Percentiles rank a stretch among this genome's conserved stretches.
Evolutionary conservation across 306 rosid genomes (phyloP).

Genomic region (Medicago arabica): DNA sequence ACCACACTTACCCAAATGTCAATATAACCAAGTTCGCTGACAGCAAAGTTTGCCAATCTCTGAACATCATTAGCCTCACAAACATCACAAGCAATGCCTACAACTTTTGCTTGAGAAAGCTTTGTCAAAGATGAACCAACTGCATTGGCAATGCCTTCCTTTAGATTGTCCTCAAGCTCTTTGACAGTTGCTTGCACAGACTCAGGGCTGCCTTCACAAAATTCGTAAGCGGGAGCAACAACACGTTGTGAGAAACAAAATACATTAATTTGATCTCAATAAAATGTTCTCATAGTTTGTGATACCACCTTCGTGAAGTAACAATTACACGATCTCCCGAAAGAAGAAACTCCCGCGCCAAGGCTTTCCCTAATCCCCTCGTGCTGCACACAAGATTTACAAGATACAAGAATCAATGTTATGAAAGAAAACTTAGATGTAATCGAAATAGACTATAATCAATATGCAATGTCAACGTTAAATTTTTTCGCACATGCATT

Average conservation of each 20-base stretch:
- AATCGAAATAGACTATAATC: neutral
- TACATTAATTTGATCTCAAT: neutral
- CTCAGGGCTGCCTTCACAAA: constrained; percentile 71
- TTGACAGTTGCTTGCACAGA: constrained; percentile 73
- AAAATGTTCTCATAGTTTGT: constrained; percentile 28
- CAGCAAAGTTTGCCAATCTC: constrained; percentile 71
- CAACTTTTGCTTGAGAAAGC: constrained; percentile 74
- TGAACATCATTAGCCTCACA: constrained; percentile 76
- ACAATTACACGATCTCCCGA: constrained; percentile 87
- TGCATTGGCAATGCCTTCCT: constrained; percentile 66
- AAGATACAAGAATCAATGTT: constrained; percentile 34
- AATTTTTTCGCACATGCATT: neutral
- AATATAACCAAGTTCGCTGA: constrained; percentile 69
- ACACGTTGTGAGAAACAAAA: constrained; percentile 37
- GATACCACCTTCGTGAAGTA: constrained; percentile 88
- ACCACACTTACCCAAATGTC: constrained; percentile 85
- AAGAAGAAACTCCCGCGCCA: constrained; percentile 94
- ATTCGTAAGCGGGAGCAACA: constrained; percentile 41
- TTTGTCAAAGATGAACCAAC: constrained; percentile 61
- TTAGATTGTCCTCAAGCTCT: constrained; percentile 89
- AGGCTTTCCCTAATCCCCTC: constrained; percentile 94
- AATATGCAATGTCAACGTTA: neutral
- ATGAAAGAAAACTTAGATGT: constrained; percentile 11
- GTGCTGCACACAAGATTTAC: constrained; percentile 67
- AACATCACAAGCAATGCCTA: constrained; percentile 88